Base-by-base conservation (phyloP, 805 yeast genomes). In the Zygosaccharomyces rouxii region DNA sequence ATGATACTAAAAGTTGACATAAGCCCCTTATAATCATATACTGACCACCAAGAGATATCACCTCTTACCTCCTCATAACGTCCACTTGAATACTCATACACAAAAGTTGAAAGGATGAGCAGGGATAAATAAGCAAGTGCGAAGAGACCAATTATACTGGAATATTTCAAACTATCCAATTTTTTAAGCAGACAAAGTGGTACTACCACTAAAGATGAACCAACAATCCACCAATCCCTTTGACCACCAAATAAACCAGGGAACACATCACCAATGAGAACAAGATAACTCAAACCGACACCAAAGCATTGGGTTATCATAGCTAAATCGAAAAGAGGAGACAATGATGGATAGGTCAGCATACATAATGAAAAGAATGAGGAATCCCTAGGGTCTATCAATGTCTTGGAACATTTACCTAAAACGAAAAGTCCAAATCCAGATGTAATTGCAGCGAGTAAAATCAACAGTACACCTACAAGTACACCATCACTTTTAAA, bases 251-350 rank as follows among this genome's bases (percentile, higher is more conserved):
- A 70, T 44, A 80, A 64, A 16, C 78, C 71, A 4, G 92, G 92
- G 73, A 86, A 78, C 47, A 86, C 70, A 60, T 86, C 94, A 10
- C 94, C 94, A 45, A 86, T 79, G 45, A 86, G 75, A 14, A 86
- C 86, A 50, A 86, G 62, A 58, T 86, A 86, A 41, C 83, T 76
- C 11, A 86, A 71, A 2, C 84, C 83, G 14, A 83, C 89, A 21
- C 95, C 95, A 67, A 83, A 86, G 62, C 92, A 84, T 67, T 86
- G 89, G 41, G 84, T 71, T 29, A 84, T 79, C 62, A 86, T 84
- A 30, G 89, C 85, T 21, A 81, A 66, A 66, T 86, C 94, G 60
- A 86, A 86, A n/a, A 85, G 59, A 5, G 85, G 75, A 4, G 85
- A 73, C 23, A 84, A 63, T n/a, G 74, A 74, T 0, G 94, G 94